Base-by-base conservation (phyloP, 129 eudicot species). In the Pittosporum tobira region DNA sequence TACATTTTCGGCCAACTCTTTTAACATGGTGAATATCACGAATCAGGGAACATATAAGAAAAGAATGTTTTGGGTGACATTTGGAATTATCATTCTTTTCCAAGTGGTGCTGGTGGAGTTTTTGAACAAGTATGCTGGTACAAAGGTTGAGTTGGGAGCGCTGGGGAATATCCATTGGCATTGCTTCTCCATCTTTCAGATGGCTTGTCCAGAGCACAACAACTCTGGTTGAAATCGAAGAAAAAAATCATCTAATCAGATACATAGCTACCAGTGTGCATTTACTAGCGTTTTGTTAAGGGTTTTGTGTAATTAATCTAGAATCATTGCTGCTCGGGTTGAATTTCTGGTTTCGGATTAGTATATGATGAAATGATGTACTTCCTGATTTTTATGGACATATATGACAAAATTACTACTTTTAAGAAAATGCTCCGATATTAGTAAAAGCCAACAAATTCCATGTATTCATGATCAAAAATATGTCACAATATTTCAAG, bases 401-500 rank as follows among this genome's bases (percentile, higher is more conserved):
- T 34, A 8, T 6, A 8, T 34, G n/a, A 34, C 38, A 6, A 34
- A 11, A 1, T 2, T 7, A 34, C 40, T 34, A 6, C 10, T 34
- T 54, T 21, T 29, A 21, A 54, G n/a, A 6, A 5, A 54, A 15
- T 54, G 18, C 59, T 54, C 59, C 18, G 11, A n/a, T 36, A 54
- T 7, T 1, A 15, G 14, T 54, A 23, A 54, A 26, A 36, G 18
- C 16, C 24, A 40, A 40, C 46, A 3, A 4, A 1, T 3, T 13
- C 45, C 14, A 10, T 40, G 15, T 2, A 40, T 6, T 40, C 28
- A 31, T 19, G 12, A 56, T 31, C 22, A 54, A 31, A 57, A 74
- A 66, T 77, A 77, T 77, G 67, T 71, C 71, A 77, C 82, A 77
- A 62, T 49, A 7, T 56, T 40, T 40, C 18, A 36, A 51, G 67